Conservation (phyloP, 1,284 basidiomycete species). For the Sporisorium sorghi region DNA sequence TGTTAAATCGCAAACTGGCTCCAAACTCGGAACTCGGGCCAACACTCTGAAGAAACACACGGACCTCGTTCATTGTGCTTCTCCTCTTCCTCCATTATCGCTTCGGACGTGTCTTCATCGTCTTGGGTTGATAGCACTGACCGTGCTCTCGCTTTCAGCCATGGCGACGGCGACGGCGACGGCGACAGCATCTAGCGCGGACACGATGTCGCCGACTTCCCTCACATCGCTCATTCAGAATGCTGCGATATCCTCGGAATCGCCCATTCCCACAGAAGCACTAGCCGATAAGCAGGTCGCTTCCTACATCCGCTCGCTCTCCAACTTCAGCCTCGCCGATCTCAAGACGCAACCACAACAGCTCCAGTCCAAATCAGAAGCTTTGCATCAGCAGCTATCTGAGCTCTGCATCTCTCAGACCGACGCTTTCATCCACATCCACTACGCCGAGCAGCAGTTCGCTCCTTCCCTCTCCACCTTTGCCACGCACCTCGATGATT, state of each 20-base stretch:
- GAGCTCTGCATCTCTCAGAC: conserved; percentile 55
- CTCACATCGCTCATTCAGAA: conserved; percentile 25
- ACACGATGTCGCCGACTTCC: conserved; percentile 3
- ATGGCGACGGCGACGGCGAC: conserved; percentile 6
- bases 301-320: conserved; percentile 48
- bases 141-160: neutral
- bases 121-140: neutral
- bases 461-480: conserved; percentile 30
- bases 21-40: conserved; percentile 37
- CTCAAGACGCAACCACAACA: conserved; percentile 42
- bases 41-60: conserved; percentile 15
- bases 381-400: conserved; percentile 44
- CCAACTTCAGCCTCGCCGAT: conserved; percentile 42
- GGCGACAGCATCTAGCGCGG: neutral
- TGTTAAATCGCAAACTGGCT: neutral
- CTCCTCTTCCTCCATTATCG: too few relatives aligned
- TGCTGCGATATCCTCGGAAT: conserved; percentile 12
- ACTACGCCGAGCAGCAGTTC: conserved; percentile 47
- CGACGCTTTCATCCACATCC: conserved; percentile 46
- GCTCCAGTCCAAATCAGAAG: conserved; percentile 33
- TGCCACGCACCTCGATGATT: conserved; percentile 20
- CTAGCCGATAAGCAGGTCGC: conserved; percentile 33
- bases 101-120: too few relatives aligned
- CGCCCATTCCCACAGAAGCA: conserved; percentile 21
- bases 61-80: conserved; percentile 5